Conservation (phyloP, 345 rosid species). For the Clarkia xantiana region DNA sequence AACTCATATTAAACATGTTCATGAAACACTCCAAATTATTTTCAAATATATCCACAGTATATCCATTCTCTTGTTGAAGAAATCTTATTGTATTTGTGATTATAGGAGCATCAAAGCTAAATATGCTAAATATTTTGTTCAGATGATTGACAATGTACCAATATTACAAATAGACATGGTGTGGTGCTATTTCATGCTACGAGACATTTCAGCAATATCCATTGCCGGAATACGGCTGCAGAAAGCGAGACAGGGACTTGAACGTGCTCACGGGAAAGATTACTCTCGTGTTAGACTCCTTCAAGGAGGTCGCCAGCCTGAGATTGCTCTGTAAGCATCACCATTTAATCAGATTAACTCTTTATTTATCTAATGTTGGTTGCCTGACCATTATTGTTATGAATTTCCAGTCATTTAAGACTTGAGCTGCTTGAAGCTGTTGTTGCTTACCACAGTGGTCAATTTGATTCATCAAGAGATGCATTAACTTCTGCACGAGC, state of each 20-base stretch:
- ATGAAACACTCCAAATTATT: too few relatives aligned
- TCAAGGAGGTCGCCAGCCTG: constrained; percentile 64
- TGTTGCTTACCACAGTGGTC: constrained; percentile 81
- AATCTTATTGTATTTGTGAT: too few relatives aligned
- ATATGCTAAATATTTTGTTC: background rate
- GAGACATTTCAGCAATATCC: constrained; percentile 70
- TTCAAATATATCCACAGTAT: too few relatives aligned
- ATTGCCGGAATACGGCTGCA: constrained; percentile 72
- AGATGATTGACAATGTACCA: constrained; percentile 82
- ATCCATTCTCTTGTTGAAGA: too few relatives aligned
- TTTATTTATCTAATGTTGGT: too few relatives aligned
- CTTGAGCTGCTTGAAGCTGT: constrained; percentile 90
- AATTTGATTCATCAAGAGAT: constrained; percentile 40
- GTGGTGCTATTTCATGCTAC: constrained; percentile 94
- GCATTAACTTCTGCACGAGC: constrained; percentile 61
- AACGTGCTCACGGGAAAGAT: constrained; percentile 86
- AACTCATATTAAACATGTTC: too few relatives aligned
- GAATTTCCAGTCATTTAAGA: constrained; percentile 46
- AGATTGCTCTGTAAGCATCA: constrained; percentile 59
- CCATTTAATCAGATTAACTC: too few relatives aligned
- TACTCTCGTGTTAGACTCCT: constrained; percentile 72
- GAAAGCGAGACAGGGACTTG: constrained; percentile 81
- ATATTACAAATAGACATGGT: constrained; percentile 95
- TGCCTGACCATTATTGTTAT: background rate
- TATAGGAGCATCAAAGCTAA: too few relatives aligned